A percentile compares a stretch with the other conserved stretches of the same genome.
Evolutionary conservation across 2,329 filamentous ascomycete species (phyloP).

Genomic region (Tricladium varicosporioides): DNA sequence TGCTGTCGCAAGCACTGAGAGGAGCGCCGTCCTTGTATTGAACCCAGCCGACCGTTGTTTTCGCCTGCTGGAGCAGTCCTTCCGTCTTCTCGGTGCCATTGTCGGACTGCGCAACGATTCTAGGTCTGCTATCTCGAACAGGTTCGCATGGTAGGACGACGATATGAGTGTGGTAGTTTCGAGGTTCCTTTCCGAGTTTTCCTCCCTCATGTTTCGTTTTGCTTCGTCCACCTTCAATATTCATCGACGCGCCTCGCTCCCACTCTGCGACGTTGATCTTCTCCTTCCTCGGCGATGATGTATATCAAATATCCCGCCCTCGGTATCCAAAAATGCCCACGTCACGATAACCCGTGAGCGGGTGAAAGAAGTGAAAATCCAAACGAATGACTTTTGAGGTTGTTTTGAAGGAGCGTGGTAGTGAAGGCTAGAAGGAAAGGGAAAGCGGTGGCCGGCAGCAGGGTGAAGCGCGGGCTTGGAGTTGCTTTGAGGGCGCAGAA

Average conservation of each 20-base stretch:
- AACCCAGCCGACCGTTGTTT: conserved; percentile 21
- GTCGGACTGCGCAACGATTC: conserved; percentile 5
- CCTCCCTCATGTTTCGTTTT: conserved; percentile 30
- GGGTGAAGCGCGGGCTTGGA: background rate
- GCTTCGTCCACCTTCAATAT: conserved; percentile 3
- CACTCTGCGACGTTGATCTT: conserved; percentile 18
- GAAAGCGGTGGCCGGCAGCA: background rate
- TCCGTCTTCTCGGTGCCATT: conserved; percentile 12
- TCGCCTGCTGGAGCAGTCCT: conserved; percentile 16
- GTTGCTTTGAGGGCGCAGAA: background rate
- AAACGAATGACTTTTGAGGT: conserved; percentile 25
- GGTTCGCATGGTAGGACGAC: conserved; percentile 17
- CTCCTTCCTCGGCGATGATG: conserved; percentile 10
- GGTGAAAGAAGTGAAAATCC: conserved; percentile 19
- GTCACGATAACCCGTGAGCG: conserved; percentile 10
- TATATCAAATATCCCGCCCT: conserved; percentile 10
- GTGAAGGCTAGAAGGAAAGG: conserved; percentile 8
- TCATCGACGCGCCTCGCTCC: conserved; percentile 23
- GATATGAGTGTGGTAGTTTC: conserved; percentile 15
- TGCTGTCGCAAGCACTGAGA: conserved; percentile 31
- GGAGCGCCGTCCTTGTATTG: conserved; percentile 25
- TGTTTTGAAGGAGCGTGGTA: conserved; percentile 17
- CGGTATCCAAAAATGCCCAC: conserved; percentile 21
- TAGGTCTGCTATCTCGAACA: conserved; percentile 11
- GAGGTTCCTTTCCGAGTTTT: conserved; percentile 12